Conservation (phyloP, 2,329 filamentous ascomycete genomes). For the Microcyclospora tardicrescens region DNA sequence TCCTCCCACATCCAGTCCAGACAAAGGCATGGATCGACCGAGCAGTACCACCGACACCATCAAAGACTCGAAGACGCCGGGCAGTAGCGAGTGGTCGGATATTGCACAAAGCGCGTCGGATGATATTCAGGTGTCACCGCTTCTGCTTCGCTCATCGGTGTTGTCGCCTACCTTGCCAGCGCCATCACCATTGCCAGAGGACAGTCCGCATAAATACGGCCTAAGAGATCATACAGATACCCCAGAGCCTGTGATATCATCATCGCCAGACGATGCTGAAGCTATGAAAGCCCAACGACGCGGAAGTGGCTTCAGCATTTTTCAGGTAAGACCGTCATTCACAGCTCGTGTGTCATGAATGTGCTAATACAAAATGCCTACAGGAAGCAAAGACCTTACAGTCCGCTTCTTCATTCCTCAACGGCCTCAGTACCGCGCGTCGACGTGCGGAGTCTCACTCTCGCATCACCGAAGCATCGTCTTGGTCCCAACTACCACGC, state of each 20-base stretch:
- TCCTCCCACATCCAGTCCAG: conserved; percentile 14
- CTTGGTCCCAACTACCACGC: background rate
- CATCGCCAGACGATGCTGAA: conserved; percentile 9
- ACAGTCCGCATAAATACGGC: conserved; percentile 24
- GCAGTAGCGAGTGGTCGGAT: background rate
- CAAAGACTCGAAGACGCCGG: conserved; percentile 6
- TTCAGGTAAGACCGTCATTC: conserved; percentile 15
- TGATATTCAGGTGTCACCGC: conserved; percentile 1
- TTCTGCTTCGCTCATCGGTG: conserved; percentile 5
- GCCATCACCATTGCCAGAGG: conserved; percentile 21
- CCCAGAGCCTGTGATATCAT: conserved; percentile 9
- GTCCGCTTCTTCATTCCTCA: conserved; percentile 21
- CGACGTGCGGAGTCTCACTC: conserved; percentile 18
- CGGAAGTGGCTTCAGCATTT: conserved; percentile 21
- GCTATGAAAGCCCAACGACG: conserved; percentile 15
- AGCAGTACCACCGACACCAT: conserved; percentile 17
- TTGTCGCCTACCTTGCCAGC: conserved; percentile 19
- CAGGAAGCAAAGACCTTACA: conserved; percentile 22
- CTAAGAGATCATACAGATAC: conserved; percentile 21
- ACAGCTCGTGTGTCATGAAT: background rate
- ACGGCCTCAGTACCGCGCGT: conserved; percentile 20
- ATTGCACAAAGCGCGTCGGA: conserved; percentile 2
- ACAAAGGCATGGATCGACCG: conserved; percentile 9
- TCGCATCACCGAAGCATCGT: conserved; percentile 3
- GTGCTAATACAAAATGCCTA: background rate